Base-by-base conservation (phyloP, 108 stramenopile species). In the Nannochloropsis gaditana region DNA sequence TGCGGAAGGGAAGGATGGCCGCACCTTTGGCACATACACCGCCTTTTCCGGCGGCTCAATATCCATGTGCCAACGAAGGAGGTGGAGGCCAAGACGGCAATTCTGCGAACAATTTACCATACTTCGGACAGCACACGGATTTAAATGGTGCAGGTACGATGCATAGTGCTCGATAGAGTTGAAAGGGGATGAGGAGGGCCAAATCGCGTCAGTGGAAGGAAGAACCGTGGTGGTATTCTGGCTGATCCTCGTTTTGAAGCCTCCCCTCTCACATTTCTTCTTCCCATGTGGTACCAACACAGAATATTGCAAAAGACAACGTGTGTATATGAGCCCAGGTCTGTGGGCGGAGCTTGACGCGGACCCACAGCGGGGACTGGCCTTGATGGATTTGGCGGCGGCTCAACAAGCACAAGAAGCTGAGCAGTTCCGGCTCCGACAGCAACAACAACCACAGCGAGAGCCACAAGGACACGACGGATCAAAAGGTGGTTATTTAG, bases 351-450 rank as follows among this genome's bases (percentile, higher is more conserved):
- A 73, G n/a, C n/a, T 73, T 4, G 59, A 73, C 8, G 59, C 59
- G 6, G 59, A 73, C 59, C 59, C 59, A 4, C 59, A 73, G 59
- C 59, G 59, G n/a, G 59, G 59, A 15, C 59, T 73, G 59, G 59
- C 59, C 59, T 73, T 73, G 59, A 73, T 73, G 59, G 59, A 73
- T n/a, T n/a, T 73, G 59, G 59, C 59, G n/a, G 59, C 59, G 19
- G 59, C 59, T n/a, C 59, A 73, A 73, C 59, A 73, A 73, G 59
- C 59, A 73, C 59, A 73, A n/a, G 19, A 73, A 73, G 59, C 59
- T n/a, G 15, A 15, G 59, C 59, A 73, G 59, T n/a, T n/a, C 19
- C 59, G n/a, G 59, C 59, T n/a, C 19, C 47, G 15, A 15, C 47
- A 50, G 47, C 47, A 50, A 15, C 59, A 73, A n/a, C 59, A 73